Percentiles rank a stretch among this genome's conserved stretches.
phyloP scores from a whole-genome alignment of 805 yeast species.

The Wickerhamomyces chaumierensis region DNA sequence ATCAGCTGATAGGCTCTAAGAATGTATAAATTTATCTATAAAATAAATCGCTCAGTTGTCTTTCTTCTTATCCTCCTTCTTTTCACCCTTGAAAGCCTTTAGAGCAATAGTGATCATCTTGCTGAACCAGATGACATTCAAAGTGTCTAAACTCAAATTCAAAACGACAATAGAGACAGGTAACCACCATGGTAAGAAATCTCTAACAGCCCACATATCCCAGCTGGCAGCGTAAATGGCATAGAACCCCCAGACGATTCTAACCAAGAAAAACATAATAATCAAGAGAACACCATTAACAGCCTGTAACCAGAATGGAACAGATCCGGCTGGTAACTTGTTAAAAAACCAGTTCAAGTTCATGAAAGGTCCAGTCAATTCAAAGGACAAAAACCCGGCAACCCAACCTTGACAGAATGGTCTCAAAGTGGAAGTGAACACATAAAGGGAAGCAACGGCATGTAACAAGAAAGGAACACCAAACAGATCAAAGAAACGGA shows the following conservation, averaged over 20 bases:
- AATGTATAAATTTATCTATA: too few species aligned
- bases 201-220: slow-evolving; percentile 35
- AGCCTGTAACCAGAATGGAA: slow-evolving; percentile 41
- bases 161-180: slow-evolving; percentile 40
- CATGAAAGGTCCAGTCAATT: slow-evolving; percentile 88
- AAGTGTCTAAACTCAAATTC: slow-evolving; percentile 49
- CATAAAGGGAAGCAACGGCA: slow-evolving; percentile 71
- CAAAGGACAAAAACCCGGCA: slow-evolving; percentile 76
- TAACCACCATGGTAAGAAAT: slow-evolving; percentile 32
- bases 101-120: slow-evolving; percentile 74
- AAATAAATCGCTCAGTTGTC: background rate
- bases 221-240: slow-evolving; percentile 45
- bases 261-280: slow-evolving; percentile 57
- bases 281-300: slow-evolving; percentile 68
- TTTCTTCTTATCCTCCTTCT: background rate
- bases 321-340: slow-evolving; percentile 57
- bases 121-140: slow-evolving; percentile 79
- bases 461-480: slow-evolving; percentile 79
- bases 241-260: slow-evolving; percentile 82
- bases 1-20: background rate
- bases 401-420: slow-evolving; percentile 78
- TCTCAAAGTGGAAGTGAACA: slow-evolving; percentile 47
- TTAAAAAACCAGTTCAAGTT: slow-evolving; percentile 87
- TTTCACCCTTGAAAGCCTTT: background rate
- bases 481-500: slow-evolving; percentile 49